Conservation (phyloP, 768 basidiomycete genomes). For the Mycena olivaceomarginata region DNA sequence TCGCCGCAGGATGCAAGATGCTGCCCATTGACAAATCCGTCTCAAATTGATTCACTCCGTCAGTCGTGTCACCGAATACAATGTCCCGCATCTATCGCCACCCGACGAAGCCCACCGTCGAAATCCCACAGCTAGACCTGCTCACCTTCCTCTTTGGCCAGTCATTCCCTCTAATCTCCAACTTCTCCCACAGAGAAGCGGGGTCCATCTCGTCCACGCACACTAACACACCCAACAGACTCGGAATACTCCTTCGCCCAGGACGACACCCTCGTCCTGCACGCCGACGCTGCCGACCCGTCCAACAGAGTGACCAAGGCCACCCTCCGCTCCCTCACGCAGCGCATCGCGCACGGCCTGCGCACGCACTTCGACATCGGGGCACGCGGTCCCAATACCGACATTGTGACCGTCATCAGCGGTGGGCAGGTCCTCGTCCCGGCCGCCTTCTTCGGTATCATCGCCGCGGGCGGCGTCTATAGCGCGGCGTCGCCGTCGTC, state of each 20-base stretch:
- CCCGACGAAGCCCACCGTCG: slow-evolving; percentile 33
- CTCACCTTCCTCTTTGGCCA: slow-evolving; percentile 34
- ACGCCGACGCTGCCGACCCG: slow-evolving; percentile 31
- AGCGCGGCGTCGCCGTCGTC: slow-evolving; percentile 32
- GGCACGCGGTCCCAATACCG: slow-evolving; percentile 22
- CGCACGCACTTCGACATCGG: slow-evolving; percentile 31
- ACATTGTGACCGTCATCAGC: slow-evolving; percentile 31
- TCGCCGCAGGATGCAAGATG: slow-evolving; percentile 30
- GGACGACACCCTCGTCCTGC: slow-evolving; percentile 30
- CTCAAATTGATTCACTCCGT: slow-evolving; percentile 28
- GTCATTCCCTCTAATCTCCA: slow-evolving; percentile 33
- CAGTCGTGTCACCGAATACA: slow-evolving; percentile 31
- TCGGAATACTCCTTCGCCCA: slow-evolving; percentile 34
- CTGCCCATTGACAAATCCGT: slow-evolving; percentile 25
- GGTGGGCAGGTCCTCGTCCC: slow-evolving; percentile 29
- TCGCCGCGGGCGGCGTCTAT: slow-evolving; percentile 31
- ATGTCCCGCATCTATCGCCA: slow-evolving; percentile 35
- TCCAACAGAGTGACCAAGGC: slow-evolving; percentile 31
- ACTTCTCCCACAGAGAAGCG: slow-evolving; percentile 32
- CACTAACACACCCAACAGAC: slow-evolving; percentile 33
- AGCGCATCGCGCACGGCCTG: slow-evolving; percentile 28
- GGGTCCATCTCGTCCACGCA: slow-evolving; percentile 31
- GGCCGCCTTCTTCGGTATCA: slow-evolving; percentile 31
- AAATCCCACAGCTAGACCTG: slow-evolving; percentile 35
- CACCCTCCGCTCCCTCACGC: slow-evolving; percentile 27